These are phyloP conservation scores for Pyracantha coccinea DNA, from an alignment of 331 rosid species.

Conservation along the genomic window DNA sequence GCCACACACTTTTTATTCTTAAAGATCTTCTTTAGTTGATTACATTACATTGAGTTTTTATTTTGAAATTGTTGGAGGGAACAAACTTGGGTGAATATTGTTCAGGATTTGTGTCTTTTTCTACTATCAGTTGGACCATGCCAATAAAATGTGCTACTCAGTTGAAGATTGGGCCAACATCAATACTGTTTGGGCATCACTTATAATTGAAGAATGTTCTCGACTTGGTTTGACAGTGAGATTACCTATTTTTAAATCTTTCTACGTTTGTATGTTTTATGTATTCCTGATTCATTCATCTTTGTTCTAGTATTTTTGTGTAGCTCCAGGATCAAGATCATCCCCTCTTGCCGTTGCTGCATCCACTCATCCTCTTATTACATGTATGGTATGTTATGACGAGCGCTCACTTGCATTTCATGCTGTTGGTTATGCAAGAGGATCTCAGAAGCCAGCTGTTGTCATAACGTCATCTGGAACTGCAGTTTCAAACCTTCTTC, in stretches of 20 bases:
- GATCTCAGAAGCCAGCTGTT: constrained; percentile 85
- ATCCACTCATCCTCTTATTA: constrained; percentile 62
- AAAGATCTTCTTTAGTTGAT: background rate
- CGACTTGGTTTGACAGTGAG: constrained; percentile 96
- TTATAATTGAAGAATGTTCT: constrained; percentile 87
- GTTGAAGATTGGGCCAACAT: constrained; percentile 62
- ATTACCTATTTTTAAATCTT: constrained; percentile 10
- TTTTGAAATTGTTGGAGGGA: constrained; percentile 13
- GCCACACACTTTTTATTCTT: background rate
- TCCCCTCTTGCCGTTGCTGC: constrained; percentile 99
- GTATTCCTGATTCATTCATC: constrained; percentile 27
- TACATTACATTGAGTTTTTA: constrained; percentile 15
- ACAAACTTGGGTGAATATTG: constrained; percentile 26
- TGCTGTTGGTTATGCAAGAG: constrained; percentile 95
- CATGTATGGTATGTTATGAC: constrained; percentile 75
- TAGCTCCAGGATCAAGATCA: constrained; percentile 98
- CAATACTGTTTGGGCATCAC: constrained; percentile 86
- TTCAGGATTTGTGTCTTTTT: constrained; percentile 29
- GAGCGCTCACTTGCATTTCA: constrained; percentile 98
- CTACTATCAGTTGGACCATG: constrained; percentile 63
- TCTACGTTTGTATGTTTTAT: constrained; percentile 1
- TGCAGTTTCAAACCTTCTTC: constrained; percentile 95
- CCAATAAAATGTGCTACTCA: constrained; percentile 27
- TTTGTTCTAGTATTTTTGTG: constrained; percentile 77
- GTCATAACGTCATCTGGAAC: constrained; percentile 96